These are phyloP conservation scores for Solanum clarkiae DNA, from an alignment of 257 asterid species.

Conservation along the genomic window DNA sequence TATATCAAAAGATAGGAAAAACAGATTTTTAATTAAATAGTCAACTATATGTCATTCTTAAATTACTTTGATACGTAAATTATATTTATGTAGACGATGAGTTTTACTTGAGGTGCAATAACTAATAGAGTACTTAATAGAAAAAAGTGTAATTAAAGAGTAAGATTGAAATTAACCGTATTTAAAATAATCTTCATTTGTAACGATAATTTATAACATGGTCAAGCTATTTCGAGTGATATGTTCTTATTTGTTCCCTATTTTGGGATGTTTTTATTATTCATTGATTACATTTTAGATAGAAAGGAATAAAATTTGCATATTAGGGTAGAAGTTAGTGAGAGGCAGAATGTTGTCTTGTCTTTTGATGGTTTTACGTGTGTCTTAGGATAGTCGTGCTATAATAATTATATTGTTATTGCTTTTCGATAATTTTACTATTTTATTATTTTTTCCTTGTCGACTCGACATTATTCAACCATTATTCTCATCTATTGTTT, in stretches of 20 bases:
- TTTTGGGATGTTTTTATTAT: not conserved
- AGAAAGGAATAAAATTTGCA: too few species aligned
- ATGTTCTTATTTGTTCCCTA: not conserved
- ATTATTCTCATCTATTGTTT: too few species aligned
- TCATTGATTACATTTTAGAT: too few species aligned
- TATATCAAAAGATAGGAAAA: not conserved
- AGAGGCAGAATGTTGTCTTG: too few species aligned
- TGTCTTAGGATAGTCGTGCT: too few species aligned
- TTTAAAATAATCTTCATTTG: not conserved
- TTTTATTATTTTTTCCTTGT: too few species aligned
- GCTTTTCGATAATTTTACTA: too few species aligned
- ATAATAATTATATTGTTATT: too few species aligned
- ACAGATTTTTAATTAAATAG: not conserved
- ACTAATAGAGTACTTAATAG: not conserved
- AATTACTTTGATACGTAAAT: not conserved
- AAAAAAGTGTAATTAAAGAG: not conserved
- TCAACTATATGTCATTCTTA: not conserved
- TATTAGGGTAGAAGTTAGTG: too few species aligned
- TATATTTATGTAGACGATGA: not conserved
- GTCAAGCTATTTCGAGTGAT: not conserved
- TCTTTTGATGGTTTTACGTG: too few species aligned
- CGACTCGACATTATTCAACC: too few species aligned
- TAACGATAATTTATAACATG: not conserved
- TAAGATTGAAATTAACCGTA: not conserved
- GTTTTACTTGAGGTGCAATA: not conserved